Evolutionary conservation across 2,329 filamentous ascomycete genomes (phyloP).

Genomic region (Cadophora sp.): DNA sequence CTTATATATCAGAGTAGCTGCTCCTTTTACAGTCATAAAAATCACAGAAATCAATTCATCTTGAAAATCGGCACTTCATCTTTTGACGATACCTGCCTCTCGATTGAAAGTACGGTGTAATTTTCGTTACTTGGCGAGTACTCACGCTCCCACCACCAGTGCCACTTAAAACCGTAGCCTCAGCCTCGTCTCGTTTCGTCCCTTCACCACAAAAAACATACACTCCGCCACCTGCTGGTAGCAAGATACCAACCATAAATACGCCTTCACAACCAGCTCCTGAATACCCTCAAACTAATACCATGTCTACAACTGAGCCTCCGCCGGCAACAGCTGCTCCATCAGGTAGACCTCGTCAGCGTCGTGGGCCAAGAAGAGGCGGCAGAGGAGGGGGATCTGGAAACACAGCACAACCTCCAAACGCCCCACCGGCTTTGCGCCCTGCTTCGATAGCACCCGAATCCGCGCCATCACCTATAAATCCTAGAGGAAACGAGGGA

Average conservation of each 20-base stretch:
- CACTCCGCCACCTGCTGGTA: conserved; percentile 23
- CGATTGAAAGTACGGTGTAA: too few relatives aligned
- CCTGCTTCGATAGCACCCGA: conserved; percentile 34
- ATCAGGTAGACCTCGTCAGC: conserved; percentile 33
- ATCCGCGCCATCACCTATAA: conserved; percentile 15
- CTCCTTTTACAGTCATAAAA: too few relatives aligned
- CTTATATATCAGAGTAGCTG: too few relatives aligned
- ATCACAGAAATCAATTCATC: too few relatives aligned
- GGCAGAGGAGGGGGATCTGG: conserved; percentile 33
- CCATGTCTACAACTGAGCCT: conserved; percentile 36
- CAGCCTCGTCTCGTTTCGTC: conserved; percentile 34
- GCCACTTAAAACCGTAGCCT: conserved; percentile 16
- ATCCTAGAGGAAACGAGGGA: conserved; percentile 30
- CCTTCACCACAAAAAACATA: conserved; percentile 9
- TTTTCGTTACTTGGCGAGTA: too few relatives aligned
- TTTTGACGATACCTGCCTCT: too few relatives aligned
- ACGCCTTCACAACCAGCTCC: conserved; percentile 12
- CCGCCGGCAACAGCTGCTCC: conserved; percentile 24
- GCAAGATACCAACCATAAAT: background rate
- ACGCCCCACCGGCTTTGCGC: conserved; percentile 32
- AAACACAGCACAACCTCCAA: conserved; percentile 22
- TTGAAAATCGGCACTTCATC: too few relatives aligned
- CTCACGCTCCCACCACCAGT: background rate
- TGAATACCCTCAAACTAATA: conserved; percentile 10
- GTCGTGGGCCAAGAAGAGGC: conserved; percentile 40